Conservation (phyloP, 129 eudicot genomes). For the Artemisia tridentata region DNA sequence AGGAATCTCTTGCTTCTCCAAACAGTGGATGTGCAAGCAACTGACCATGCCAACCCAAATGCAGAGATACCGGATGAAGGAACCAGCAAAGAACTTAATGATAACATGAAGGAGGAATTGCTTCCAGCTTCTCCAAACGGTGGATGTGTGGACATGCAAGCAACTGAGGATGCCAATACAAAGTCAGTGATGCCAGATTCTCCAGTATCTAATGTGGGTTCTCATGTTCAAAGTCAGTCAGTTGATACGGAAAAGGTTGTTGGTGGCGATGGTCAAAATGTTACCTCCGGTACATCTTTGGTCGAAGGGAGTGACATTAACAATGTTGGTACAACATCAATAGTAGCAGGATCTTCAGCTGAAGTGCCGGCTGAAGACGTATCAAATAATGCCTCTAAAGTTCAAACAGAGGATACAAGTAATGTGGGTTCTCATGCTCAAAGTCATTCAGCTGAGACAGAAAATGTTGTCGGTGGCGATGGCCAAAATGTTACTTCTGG, state of each 20-base stretch:
- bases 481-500: conserved; percentile 11
- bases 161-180: conserved; percentile 11
- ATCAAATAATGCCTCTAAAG: conserved; percentile 10
- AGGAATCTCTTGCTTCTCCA: conserved; percentile 10
- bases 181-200: not conserved
- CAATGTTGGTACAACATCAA: conserved; percentile 19
- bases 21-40: conserved; percentile 15
- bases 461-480: conserved; percentile 25
- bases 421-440: conserved; percentile 12
- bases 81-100: conserved; percentile 20
- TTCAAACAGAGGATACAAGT: conserved; percentile 14
- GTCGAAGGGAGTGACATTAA: conserved; percentile 26
- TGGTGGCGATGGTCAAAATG: conserved; percentile 13
- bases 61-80: not conserved
- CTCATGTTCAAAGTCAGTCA: not conserved
- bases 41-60: conserved; percentile 8
- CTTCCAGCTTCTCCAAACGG: conserved; percentile 13
- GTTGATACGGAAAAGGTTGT: conserved; percentile 19
- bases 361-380: conserved; percentile 28
- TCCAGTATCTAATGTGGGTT: not conserved
- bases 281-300: not conserved
- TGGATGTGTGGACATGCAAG: conserved; percentile 15
- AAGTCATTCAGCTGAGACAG: conserved; percentile 15
- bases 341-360: conserved; percentile 32
- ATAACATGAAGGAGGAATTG: conserved; percentile 14